Base-by-base conservation (phyloP, 331 rosid genomes). In the Spiraea crenata region DNA sequence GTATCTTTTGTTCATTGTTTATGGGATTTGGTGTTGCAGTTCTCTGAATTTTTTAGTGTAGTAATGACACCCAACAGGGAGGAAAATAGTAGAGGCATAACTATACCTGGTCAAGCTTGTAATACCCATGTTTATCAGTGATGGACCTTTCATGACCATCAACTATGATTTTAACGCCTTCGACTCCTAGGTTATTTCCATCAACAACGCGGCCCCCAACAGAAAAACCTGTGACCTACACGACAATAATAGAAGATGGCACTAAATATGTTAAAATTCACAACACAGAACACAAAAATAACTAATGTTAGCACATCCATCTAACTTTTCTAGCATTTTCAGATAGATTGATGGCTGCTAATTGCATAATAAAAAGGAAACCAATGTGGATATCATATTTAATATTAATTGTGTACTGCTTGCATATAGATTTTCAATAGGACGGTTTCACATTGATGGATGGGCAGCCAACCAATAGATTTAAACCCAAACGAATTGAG, bases 181-280 rank as follows among this genome's bases (percentile, higher is more conserved):
- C 96, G 62, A 95, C 92, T 65, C 99, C 99, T 65, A 84, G 63
- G 57, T 79, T 80, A 75, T 91, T 87, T 74, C 95, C 99, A 82
- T 91, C 98, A 73, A 95, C 83, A 38, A 89, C 98, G 60, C 93
- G 89, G 46, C 99, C 99, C 54, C 99, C 99, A 67, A 95, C 84
- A 82, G 99, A 95, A 84, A 95, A 95, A 72, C 99, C 99, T 76
- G 99, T 95, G 65, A 95, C 99, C 99, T 95, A 70, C 38, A 50
- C 80, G 76, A 82, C 68, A 75, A 51, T 67, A 60, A 56, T 59
- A 69, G 56, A 69, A 75, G 42, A 50, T 63, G 44, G 67, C 45
- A 14, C 46, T 72, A 56, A 76, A 60, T 69, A 47, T 34, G 25
- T 40, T 57, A 49, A 78, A 63, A 69, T 61, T 25, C 48, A 47